Evolutionary conservation across 2,329 filamentous ascomycete genomes (phyloP), one percentile per base, ranked within the genome.

Genomic region (Colletotrichum tofieldiae): DNA sequence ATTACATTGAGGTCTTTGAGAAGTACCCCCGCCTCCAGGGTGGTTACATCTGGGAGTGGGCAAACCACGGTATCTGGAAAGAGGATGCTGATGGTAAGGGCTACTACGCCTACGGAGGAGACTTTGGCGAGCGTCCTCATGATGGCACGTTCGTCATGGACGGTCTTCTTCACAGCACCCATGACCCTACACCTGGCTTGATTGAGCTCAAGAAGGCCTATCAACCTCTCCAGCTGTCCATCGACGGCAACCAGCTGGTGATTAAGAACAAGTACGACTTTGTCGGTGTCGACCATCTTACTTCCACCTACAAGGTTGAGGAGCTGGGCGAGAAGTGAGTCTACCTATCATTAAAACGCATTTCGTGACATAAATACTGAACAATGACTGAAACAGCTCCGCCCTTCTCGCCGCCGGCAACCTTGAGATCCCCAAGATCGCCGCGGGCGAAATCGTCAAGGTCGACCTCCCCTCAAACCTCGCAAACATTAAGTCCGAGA

Each of bases 1-100:
- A 93, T 72, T 94, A 94, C 72, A 85, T 92, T 60, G 84, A 90
- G 51, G 85, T 87, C 0, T 94, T 93, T 81, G 87, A 88, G 41
- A 84, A 85, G 37, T 83, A 92, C 71, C 87, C 87, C 0, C 86
- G 87, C 2, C 85, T 93, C 0, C 91, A 93, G 76, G 92, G 92
- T 14, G 92, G 92, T 0, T 91, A 88, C 73, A 87, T 92, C 75
- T 92, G 90, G 90, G 90, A 92, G 76, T 92, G 90, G 90, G 88
- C 87, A 0, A 91, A 91, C 79, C 89, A 91, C 65, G 89, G 89
- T 0, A 78, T 91, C 1, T 85, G 84, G 81, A 86, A 84, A 73
- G 82, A 85, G 23, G 81, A 84, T 4, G 75, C 79, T 29, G 79
- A 82, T 62, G 84, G 81, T 35, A 84, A 81, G 67, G 81, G 80